phyloP scores from a whole-genome alignment of 495 filamentous ascomycete species.

The Aspergillus homomorphus region DNA sequence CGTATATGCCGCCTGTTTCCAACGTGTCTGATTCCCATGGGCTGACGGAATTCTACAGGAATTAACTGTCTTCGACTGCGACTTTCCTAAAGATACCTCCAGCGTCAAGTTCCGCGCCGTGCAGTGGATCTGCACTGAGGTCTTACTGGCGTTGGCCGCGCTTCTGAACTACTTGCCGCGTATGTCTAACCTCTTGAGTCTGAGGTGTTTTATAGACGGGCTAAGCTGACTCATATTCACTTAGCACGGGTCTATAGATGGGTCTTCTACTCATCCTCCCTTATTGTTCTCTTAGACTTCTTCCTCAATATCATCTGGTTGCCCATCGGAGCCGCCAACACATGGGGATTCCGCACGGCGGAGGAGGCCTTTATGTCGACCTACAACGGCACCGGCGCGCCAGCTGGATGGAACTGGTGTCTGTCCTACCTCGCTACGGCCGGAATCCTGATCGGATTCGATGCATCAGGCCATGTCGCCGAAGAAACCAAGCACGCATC shows the following conservation, averaged over 20 bases:
- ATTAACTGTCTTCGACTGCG: conserved; percentile 50
- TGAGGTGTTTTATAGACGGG: not conserved
- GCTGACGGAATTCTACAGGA: conserved; percentile 30
- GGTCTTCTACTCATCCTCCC: conserved; percentile 49
- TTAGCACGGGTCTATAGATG: conserved; percentile 41
- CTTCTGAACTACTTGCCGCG: conserved; percentile 45
- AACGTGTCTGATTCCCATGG: not conserved
- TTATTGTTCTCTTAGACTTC: conserved; percentile 52
- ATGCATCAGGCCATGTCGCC: conserved; percentile 54
- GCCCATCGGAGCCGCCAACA: conserved; percentile 50
- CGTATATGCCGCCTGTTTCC: conserved; percentile 21
- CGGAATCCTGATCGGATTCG: conserved; percentile 57
- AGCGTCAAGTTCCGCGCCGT: conserved; percentile 53
- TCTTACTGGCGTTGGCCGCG: conserved; percentile 45
- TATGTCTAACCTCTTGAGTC: conserved; percentile 19
- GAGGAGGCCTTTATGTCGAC: conserved; percentile 56
- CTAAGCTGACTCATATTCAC: conserved; percentile 9
- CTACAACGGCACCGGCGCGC: conserved; percentile 55
- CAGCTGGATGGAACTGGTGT: conserved; percentile 58
- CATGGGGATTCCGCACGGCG: conserved; percentile 53
- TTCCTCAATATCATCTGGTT: conserved; percentile 56
- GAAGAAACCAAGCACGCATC: conserved; percentile 58
- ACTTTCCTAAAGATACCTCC: conserved; percentile 46
- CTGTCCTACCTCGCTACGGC: conserved; percentile 56
- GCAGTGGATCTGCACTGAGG: conserved; percentile 54